phyloP scores from a whole-genome alignment of 1,139 yeast species.

The Candida labiduridarum region DNA sequence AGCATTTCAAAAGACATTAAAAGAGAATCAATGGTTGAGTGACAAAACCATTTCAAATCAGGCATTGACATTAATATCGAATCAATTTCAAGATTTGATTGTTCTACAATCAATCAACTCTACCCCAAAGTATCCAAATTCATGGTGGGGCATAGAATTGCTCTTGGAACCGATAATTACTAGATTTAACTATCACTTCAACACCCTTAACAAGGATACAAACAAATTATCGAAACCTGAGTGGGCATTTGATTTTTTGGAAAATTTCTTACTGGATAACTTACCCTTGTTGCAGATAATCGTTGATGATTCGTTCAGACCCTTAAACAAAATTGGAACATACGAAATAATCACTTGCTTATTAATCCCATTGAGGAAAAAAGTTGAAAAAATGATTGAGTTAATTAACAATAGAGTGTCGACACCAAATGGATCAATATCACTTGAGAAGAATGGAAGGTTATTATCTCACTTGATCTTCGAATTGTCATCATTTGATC shows the following conservation, averaged over 20 bases:
- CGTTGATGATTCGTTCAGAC: slow-evolving; percentile 34
- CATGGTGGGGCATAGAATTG: slow-evolving; percentile 61
- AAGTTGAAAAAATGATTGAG: slow-evolving; percentile 36
- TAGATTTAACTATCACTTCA: slow-evolving; percentile 78
- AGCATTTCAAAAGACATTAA: slow-evolving; percentile 10
- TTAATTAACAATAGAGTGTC: slow-evolving; percentile 31
- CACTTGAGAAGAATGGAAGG: slow-evolving; percentile 46
- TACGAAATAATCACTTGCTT: slow-evolving; percentile 60
- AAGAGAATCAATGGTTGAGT: slow-evolving; percentile 21
- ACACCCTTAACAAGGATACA: slow-evolving; percentile 55
- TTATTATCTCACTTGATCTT: slow-evolving; percentile 61
- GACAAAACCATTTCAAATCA: slow-evolving; percentile 10
- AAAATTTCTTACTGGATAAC: slow-evolving; percentile 52
- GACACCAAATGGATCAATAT: slow-evolving; percentile 20
- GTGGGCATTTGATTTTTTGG: slow-evolving; percentile 66
- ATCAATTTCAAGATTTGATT: slow-evolving; percentile 25
- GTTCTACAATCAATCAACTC: slow-evolving; percentile 38
- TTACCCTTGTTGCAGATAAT: slow-evolving; percentile 35
- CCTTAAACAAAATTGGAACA: slow-evolving; percentile 29
- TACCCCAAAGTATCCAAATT: slow-evolving; percentile 40
- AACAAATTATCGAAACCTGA: slow-evolving; percentile 78
- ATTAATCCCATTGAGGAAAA: slow-evolving; percentile 52
- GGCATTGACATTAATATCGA: slow-evolving; percentile 15
- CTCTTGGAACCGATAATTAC: slow-evolving; percentile 58
- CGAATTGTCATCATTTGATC: slow-evolving; percentile 64